Evolutionary conservation across 306 rosid genomes (phyloP).

Genomic region (Citrullus mucosospermus): DNA sequence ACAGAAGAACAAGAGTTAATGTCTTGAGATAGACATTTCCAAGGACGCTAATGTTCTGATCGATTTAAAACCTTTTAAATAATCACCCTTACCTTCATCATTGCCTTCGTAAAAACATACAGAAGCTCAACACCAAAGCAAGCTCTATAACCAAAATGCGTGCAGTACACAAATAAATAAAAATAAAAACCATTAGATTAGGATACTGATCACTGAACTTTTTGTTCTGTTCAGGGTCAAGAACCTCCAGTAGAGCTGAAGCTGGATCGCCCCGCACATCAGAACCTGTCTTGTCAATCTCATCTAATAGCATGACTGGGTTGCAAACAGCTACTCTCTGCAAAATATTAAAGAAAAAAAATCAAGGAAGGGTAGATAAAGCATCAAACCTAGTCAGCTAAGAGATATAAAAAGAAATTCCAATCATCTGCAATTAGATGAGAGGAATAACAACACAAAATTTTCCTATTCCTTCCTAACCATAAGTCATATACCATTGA

Average conservation of each 20-base stretch:
- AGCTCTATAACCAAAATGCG: not conserved
- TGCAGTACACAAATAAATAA: not conserved
- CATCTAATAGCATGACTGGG: constrained; percentile 93
- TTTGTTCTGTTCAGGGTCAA: constrained; percentile 90
- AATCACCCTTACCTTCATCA: not conserved
- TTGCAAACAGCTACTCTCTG: constrained; percentile 78
- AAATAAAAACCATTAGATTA: constrained; percentile 1
- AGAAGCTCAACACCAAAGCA: not conserved
- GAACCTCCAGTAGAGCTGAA: constrained; percentile 92
- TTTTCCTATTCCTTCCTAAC: not conserved
- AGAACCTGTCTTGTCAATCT: constrained; percentile 92
- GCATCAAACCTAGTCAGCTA: not conserved
- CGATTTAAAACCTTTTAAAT: not conserved
- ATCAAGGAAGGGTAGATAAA: constrained; percentile 1
- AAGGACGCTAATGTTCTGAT: not conserved
- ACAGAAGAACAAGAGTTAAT: not conserved
- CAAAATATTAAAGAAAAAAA: constrained; percentile 12
- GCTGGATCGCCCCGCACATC: constrained; percentile 99
- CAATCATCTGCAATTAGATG: not conserved
- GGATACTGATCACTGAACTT: constrained; percentile 98
- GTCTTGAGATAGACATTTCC: not conserved
- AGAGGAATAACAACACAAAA: not conserved
- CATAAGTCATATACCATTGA: not conserved
- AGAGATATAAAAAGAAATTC: not conserved
- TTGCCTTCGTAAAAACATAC: not conserved